Percentiles rank a stretch among this genome's conserved stretches.
These are phyloP conservation scores for Lichina pygmaea DNA, from an alignment of 495 filamentous ascomycete species.

Conservation along the genomic window DNA sequence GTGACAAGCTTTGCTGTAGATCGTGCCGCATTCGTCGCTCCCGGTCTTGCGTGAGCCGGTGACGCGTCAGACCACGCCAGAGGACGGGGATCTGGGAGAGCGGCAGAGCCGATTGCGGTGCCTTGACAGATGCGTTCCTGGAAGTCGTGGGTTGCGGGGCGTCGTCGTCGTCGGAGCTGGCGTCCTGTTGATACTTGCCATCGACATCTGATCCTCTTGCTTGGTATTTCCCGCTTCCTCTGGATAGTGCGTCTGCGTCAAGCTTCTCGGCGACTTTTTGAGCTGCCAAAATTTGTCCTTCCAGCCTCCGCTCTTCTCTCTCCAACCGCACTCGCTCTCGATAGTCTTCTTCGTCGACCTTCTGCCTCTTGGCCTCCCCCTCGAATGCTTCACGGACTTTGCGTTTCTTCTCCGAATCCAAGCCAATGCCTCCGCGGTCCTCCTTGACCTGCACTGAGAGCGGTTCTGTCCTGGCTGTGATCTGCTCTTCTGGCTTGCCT, in stretches of 20 bases:
- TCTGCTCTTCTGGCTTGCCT: slow-evolving; percentile 22
- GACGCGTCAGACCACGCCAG: slow-evolving; percentile 46
- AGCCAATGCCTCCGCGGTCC: slow-evolving; percentile 56
- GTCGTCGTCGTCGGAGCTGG: not conserved
- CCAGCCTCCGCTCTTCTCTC: slow-evolving; percentile 37
- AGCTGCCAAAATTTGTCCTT: slow-evolving; percentile 40
- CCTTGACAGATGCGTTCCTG: not conserved
- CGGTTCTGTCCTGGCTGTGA: slow-evolving; percentile 27
- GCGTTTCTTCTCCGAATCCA: slow-evolving; percentile 57
- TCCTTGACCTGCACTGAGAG: slow-evolving; percentile 47
- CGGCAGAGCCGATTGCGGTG: slow-evolving; percentile 13
- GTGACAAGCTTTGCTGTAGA: slow-evolving; percentile 33
- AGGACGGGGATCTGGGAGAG: slow-evolving; percentile 44
- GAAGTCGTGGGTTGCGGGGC: not conserved
- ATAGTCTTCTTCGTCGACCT: slow-evolving; percentile 45
- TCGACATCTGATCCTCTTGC: slow-evolving; percentile 1
- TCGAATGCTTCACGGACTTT: slow-evolving; percentile 41
- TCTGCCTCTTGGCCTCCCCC: slow-evolving; percentile 26
- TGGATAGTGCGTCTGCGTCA: slow-evolving; percentile 18
- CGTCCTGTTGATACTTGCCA: slow-evolving; percentile 3
- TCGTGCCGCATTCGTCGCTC: slow-evolving; percentile 39
- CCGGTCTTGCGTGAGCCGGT: slow-evolving; percentile 41
- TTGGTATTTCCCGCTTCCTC: slow-evolving; percentile 3
- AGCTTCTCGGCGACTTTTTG: slow-evolving; percentile 62
- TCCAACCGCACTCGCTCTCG: slow-evolving; percentile 46